phyloP scores from a whole-genome alignment of 495 filamentous ascomycete genomes.

The Penicilliopsis zonata region DNA sequence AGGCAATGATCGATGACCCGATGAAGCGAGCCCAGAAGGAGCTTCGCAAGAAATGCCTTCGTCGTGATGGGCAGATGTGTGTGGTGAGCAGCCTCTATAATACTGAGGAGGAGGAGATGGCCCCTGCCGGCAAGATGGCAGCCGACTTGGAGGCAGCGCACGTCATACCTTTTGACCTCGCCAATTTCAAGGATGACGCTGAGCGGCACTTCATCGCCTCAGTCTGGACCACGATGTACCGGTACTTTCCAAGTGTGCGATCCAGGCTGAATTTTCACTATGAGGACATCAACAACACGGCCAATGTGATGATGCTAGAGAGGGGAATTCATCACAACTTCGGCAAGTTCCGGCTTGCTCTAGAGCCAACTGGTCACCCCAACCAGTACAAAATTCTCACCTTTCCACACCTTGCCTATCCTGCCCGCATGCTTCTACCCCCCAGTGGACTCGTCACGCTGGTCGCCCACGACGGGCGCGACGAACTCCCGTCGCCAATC shows the following conservation, averaged over 20 bases:
- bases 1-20: too few species aligned
- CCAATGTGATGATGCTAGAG: neutral
- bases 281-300: neutral
- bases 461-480: neutral
- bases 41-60: neutral
- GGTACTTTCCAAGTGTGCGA: conserved; percentile 1
- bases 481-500: neutral
- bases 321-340: neutral
- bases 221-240: conserved; percentile 1
- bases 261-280: neutral
- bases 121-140: neutral
- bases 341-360: neutral
- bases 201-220: neutral
- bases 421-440: neutral
- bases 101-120: neutral
- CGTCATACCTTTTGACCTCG: conserved; percentile 3
- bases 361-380: too few species aligned
- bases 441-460: neutral
- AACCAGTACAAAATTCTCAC: neutral
- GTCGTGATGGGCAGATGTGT: neutral
- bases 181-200: neutral
- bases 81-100: neutral
- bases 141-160: conserved; percentile 1
- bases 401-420: neutral
- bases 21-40: too few species aligned